Evolutionary conservation across 75 land plant species (phyloP), one percentile per base, ranked within the genome.

Genomic region (Sequoiadendron giganteum): DNA sequence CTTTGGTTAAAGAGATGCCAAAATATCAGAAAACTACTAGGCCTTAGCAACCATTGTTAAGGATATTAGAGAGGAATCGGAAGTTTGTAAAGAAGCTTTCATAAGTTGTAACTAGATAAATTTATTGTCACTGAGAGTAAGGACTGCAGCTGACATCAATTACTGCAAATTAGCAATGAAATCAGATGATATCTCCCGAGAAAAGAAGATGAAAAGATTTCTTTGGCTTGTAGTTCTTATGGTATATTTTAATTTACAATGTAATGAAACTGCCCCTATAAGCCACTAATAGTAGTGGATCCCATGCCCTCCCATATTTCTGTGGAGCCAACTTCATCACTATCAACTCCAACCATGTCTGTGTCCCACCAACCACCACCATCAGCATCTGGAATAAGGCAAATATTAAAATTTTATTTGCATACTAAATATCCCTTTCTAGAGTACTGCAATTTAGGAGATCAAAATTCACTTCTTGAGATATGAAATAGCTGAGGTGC

Each of bases 281-380:
- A 34, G 87, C 91, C 93, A 77, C 95, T 93, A 34, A 94, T 78
- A 7, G 94, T 91, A 48, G 92, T 92, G 52, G 93, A 89, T 3
- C 94, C 93, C 89, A 92, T 86, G 40, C 95, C 94, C 88, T 94
- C 95, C 94, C 94, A 94, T 30, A 81, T 89, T 61, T 94, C 93
- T 88, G 79, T 88, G 73, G 73, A 70, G 30, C 94, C 95, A 36
- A 94, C 93, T 89, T 93, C 94, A 58, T 93, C 95, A 86, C 77
- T 88, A 73, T 93, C 95, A 79, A 94, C 86, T 55, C 95, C 94
- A 75, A 92, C 95, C 93, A 88, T 94, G 39, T 90, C 45, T 58
- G 49, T 43, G 68, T 90, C 95, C 95, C 95, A 94, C 93, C 93
- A 93, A 52, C 95, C 95, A 10, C 70, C 55, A 75, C 95, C 95